Conservation (phyloP, 495 filamentous ascomycete species). For the Aspergillus sclerotioniger region DNA sequence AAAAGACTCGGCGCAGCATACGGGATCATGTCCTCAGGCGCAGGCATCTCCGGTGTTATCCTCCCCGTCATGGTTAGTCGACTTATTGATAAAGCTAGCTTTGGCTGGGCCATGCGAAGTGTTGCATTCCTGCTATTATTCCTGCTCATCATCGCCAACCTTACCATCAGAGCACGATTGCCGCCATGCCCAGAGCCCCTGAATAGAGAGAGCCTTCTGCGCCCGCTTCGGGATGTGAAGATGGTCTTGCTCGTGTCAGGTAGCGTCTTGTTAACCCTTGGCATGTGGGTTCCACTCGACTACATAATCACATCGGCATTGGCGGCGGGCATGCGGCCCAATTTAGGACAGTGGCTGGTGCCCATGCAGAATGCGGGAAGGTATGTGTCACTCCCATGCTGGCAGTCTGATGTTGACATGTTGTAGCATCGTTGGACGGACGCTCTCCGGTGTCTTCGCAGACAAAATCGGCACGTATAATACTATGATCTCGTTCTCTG, state of each 20-base stretch:
- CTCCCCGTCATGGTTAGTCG: slow-evolving; percentile 39
- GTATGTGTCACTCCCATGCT: neutral
- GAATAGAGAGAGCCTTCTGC: slow-evolving; percentile 18
- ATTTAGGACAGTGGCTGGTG: slow-evolving; percentile 28
- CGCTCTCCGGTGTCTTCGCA: slow-evolving; percentile 27
- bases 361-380: slow-evolving; percentile 30
- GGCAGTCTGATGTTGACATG: neutral
- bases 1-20: slow-evolving; percentile 49
- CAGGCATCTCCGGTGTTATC: slow-evolving; percentile 52
- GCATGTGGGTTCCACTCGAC: slow-evolving; percentile 34
- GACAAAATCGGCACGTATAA: slow-evolving; percentile 37
- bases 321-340: slow-evolving; percentile 21
- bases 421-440: slow-evolving; percentile 29
- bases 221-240: slow-evolving; percentile 48
- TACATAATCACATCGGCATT: slow-evolving; percentile 24
- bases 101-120: slow-evolving; percentile 42
- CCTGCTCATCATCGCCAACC: slow-evolving; percentile 28
- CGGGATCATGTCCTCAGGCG: slow-evolving; percentile 50
- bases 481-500: slow-evolving; percentile 23
- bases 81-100: slow-evolving; percentile 35
- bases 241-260: slow-evolving; percentile 19
- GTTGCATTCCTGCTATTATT: slow-evolving; percentile 38
- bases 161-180: slow-evolving; percentile 29
- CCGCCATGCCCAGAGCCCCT: slow-evolving; percentile 13
- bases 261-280: slow-evolving; percentile 49